Evolutionary conservation across 768 basidiomycete species (phyloP).

Genomic region (Fomitopsis serialis): DNA sequence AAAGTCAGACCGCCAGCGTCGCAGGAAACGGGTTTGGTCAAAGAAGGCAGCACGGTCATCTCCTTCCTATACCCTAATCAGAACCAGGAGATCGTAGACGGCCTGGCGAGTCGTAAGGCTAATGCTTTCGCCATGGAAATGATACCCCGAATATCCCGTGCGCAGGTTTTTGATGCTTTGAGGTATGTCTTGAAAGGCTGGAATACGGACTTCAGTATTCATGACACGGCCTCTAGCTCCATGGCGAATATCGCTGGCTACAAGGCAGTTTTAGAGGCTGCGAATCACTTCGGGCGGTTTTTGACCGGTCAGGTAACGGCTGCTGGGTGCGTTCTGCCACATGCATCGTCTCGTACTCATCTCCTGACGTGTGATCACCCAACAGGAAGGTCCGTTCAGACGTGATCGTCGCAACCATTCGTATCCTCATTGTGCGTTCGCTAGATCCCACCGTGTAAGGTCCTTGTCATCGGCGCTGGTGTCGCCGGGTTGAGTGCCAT

Average conservation of each 20-base stretch:
- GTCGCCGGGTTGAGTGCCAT: conserved; percentile 89
- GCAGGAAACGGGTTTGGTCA: conserved; percentile 57
- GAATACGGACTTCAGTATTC: background rate
- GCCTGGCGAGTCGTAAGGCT: conserved; percentile 56
- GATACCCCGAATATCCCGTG: conserved; percentile 88
- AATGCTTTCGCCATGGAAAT: conserved; percentile 88
- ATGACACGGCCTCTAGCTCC: conserved; percentile 42
- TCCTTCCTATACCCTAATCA: conserved; percentile 83
- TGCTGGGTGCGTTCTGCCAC: conserved; percentile 57
- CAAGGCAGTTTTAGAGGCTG: conserved; percentile 87
- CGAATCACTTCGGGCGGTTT: conserved; percentile 85
- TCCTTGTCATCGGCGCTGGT: conserved; percentile 83
- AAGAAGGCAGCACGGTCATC: conserved; percentile 73
- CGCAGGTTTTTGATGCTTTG: conserved; percentile 85
- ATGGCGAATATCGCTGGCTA: conserved; percentile 97
- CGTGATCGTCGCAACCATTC: background rate
- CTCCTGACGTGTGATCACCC: background rate
- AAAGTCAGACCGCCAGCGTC: conserved; percentile 79
- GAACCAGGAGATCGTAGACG: conserved; percentile 70
- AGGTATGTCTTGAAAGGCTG: conserved; percentile 40
- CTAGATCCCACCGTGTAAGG: conserved; percentile 82
- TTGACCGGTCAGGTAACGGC: conserved; percentile 90
- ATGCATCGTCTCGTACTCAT: background rate
- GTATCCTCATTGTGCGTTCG: background rate
- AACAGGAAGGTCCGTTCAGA: conserved; percentile 35